These are phyloP conservation scores for Amylostereum areolatum DNA, from an alignment of 1,284 basidiomycete species.

Conservation along the genomic window DNA sequence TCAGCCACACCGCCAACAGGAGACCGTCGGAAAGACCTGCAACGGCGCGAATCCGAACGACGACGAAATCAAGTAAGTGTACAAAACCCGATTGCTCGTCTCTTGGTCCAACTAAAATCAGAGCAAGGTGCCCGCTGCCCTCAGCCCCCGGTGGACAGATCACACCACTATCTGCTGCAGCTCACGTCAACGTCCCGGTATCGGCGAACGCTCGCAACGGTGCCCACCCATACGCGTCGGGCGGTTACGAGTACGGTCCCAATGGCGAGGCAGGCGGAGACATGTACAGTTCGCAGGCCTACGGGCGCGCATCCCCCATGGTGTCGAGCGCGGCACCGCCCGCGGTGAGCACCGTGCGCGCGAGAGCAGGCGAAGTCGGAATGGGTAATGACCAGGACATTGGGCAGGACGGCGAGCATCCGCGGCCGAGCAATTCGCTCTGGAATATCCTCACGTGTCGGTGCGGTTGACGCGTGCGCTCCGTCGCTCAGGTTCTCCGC, in stretches of 20 bases:
- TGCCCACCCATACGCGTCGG: slow-evolving; percentile 64
- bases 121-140: slow-evolving; percentile 48
- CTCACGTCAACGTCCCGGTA: slow-evolving; percentile 67
- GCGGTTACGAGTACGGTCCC: slow-evolving; percentile 46
- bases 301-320: slow-evolving; percentile 73
- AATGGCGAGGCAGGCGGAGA: slow-evolving; percentile 37
- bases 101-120: slow-evolving; percentile 68
- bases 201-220: slow-evolving; percentile 40
- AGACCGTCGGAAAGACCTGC: slow-evolving; percentile 50
- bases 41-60: slow-evolving; percentile 42
- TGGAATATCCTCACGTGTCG: slow-evolving; percentile 71
- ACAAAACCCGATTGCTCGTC: slow-evolving; percentile 42
- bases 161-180: slow-evolving; percentile 65
- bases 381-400: slow-evolving; percentile 57
- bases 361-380: slow-evolving; percentile 59
- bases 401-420: slow-evolving; percentile 46
- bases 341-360: slow-evolving; percentile 64
- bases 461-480: slow-evolving; percentile 41
- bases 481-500: too few species aligned
- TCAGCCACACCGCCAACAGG: slow-evolving; percentile 35
- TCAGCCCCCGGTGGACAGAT: slow-evolving; percentile 48
- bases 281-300: slow-evolving; percentile 41
- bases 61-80: slow-evolving; percentile 58
- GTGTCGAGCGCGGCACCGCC: slow-evolving; percentile 63
- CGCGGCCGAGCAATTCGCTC: slow-evolving; percentile 46